Evolutionary conservation across 2,329 filamentous ascomycete genomes (phyloP), one percentile per base, ranked within the genome.

Genomic region (Elsinoe perseae): DNA sequence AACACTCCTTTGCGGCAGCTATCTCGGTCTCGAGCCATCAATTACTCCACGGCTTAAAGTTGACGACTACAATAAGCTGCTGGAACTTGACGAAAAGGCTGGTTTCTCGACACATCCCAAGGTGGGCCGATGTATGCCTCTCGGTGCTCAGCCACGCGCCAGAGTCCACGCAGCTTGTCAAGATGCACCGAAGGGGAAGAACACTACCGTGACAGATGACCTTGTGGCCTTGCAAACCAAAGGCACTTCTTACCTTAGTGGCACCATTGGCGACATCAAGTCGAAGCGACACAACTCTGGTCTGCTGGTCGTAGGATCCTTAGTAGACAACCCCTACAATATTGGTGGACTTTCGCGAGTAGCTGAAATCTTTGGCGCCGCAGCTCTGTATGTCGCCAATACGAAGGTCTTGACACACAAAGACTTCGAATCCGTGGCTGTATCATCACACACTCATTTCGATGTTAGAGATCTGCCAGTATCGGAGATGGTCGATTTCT

Each of bases 251-350:
- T 75, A 74, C 64, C 73, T 76, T 36, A 60, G 65, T 40, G 62
- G 68, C 65, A 58, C 63, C 63, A 53, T 67, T 58, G 36, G 59
- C 57, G 56, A 61, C 59, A 40, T 28, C 54, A 60, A 50, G 63
- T 16, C 60, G 58, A 56, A 34, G 57, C 9, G 59, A 34, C 65
- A 63, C 7, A 64, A 64, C 23, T 65, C 66, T 20, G 66, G 69
- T 23, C 68, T 78, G 50, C 69, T 78, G 50, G 68, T 80, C 50
- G 64, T 79, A 34, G 77, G 75, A 25, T 78, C 77, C 18, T 67
- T 78, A 0, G 74, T 79, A 50, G 72, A 75, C 62, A 76, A 76
- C 43, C 73, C 75, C 7, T 72, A 74, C 54, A 79, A 79, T 56
- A 67, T 78, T 7, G 76, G 76, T 54, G 76, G 76, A 14, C 70